Percentiles rank a stretch among this genome's conserved stretches.
Conservation (phyloP, 208 protist genomes). For the Porcisia deanei region DNA sequence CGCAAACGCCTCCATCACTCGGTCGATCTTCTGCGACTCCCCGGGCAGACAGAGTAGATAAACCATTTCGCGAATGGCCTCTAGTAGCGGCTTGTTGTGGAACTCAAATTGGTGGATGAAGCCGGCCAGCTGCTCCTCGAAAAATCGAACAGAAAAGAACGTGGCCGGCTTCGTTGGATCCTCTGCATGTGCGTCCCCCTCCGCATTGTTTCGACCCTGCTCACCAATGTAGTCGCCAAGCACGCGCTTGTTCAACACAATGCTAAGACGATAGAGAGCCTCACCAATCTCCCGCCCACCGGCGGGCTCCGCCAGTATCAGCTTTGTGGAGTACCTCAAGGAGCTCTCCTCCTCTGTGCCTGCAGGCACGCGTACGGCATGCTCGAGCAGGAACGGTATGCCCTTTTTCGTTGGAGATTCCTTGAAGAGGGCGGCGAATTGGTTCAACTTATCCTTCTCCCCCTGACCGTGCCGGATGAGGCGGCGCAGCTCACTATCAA, state of each 20-base stretch:
- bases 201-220: conserved; percentile 54
- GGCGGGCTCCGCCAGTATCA: conserved; percentile 68
- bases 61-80: conserved; percentile 85
- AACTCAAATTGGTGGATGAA: conserved; percentile 88
- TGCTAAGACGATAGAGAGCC: conserved; percentile 73
- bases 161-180: conserved; percentile 18
- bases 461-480: conserved; percentile 24
- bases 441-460: conserved; percentile 61
- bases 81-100: conserved; percentile 67
- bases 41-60: conserved; percentile 86
- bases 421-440: conserved; percentile 71
- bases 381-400: conserved; percentile 75
- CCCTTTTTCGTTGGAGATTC: conserved; percentile 72
- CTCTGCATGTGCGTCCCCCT: not conserved
- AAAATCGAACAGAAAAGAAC: conserved; percentile 76
- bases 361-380: conserved; percentile 46
- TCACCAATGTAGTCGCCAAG: conserved; percentile 91
- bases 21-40: conserved; percentile 94
- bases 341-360: conserved; percentile 19
- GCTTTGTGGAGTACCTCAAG: conserved; percentile 31
- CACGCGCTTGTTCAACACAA: conserved; percentile 81
- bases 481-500: not conserved
- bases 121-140: conserved; percentile 63
- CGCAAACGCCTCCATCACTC: conserved; percentile 91
- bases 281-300: conserved; percentile 80